phyloP scores from a whole-genome alignment of 768 basidiomycete species.

The Boletus tomentosulus region DNA sequence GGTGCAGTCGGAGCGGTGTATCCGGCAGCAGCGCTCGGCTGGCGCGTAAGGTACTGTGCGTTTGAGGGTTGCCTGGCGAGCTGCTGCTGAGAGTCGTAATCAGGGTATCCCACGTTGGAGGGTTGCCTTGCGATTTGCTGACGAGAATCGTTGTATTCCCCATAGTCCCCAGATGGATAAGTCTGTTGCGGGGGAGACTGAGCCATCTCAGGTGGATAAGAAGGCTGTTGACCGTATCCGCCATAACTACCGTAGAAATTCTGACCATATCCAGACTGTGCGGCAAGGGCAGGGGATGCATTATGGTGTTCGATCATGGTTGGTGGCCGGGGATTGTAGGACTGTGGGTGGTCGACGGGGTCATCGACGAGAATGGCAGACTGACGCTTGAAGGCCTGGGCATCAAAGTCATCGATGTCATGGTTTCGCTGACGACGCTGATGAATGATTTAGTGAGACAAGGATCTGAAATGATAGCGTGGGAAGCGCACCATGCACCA shows the following conservation, averaged over 20 bases:
- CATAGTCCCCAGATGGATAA: conserved; percentile 6
- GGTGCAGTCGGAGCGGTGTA: conserved; percentile 6
- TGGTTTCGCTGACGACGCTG: conserved; percentile 42
- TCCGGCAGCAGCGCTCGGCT: conserved; percentile 14
- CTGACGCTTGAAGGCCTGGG: conserved; percentile 56
- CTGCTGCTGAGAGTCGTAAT: conserved; percentile 28
- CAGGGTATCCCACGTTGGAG: conserved; percentile 14
- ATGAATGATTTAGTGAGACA: conserved; percentile 4
- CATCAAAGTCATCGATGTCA: conserved; percentile 45
- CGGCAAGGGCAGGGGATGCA: conserved; percentile 24
- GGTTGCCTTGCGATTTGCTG: conserved; percentile 21
- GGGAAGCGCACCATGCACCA: conserved; percentile 43
- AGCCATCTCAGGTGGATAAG: conserved; percentile 16
- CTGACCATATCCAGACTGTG: conserved; percentile 20
- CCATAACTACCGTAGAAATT: conserved; percentile 24
- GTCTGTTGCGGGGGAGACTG: not conserved
- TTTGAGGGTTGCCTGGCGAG: conserved; percentile 24
- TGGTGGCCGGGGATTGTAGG: conserved; percentile 57
- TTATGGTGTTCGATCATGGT: conserved; percentile 56
- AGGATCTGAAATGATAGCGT: not conserved
- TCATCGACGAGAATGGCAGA: conserved; percentile 61
- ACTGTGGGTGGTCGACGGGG: conserved; percentile 35
- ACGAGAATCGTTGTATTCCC: conserved; percentile 26
- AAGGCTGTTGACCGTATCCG: conserved; percentile 22
- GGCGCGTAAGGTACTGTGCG: conserved; percentile 18